A percentile compares a stretch with the other conserved stretches of the same genome.
These are phyloP conservation scores for Candida endomychidarum DNA, from an alignment of 805 yeast species.

Conservation along the genomic window DNA sequence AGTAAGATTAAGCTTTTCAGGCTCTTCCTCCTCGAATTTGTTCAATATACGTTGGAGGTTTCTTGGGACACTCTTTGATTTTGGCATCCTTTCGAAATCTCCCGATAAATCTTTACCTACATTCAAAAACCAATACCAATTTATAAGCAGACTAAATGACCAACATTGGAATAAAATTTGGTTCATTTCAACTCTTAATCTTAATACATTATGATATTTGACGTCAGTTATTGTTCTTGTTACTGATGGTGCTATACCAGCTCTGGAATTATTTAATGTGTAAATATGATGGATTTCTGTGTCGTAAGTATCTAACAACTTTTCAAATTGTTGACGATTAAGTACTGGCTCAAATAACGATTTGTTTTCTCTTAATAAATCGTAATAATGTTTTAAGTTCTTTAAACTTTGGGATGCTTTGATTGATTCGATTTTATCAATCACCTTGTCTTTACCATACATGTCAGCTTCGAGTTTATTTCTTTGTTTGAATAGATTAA, in stretches of 20 bases:
- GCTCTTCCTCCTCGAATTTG: not conserved
- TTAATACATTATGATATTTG: conserved; percentile 32
- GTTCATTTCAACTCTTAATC: conserved; percentile 38
- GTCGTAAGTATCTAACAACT: conserved; percentile 14
- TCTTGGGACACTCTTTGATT: conserved; percentile 17
- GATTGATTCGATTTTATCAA: conserved; percentile 12
- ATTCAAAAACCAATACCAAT: conserved; percentile 36
- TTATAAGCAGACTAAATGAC: conserved; percentile 39
- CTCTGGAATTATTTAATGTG: conserved; percentile 30
- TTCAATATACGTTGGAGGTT: conserved; percentile 5
- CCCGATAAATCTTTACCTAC: conserved; percentile 34
- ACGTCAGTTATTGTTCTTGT: conserved; percentile 23
- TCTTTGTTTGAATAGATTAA: conserved; percentile 27
- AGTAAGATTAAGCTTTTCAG: not conserved
- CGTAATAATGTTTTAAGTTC: conserved; percentile 21
- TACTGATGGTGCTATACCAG: conserved; percentile 39
- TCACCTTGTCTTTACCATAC: conserved; percentile 19
- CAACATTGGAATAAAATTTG: conserved; percentile 42
- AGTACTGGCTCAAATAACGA: conserved; percentile 39
- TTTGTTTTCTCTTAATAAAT: conserved; percentile 26
- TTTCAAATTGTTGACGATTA: conserved; percentile 18
- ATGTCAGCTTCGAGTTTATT: conserved; percentile 3
- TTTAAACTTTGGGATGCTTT: conserved; percentile 18
- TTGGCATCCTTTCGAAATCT: conserved; percentile 27
- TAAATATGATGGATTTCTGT: conserved; percentile 26